Conservation (phyloP, 2,329 filamentous ascomycete species). For the Trichoderma asperellum region DNA sequence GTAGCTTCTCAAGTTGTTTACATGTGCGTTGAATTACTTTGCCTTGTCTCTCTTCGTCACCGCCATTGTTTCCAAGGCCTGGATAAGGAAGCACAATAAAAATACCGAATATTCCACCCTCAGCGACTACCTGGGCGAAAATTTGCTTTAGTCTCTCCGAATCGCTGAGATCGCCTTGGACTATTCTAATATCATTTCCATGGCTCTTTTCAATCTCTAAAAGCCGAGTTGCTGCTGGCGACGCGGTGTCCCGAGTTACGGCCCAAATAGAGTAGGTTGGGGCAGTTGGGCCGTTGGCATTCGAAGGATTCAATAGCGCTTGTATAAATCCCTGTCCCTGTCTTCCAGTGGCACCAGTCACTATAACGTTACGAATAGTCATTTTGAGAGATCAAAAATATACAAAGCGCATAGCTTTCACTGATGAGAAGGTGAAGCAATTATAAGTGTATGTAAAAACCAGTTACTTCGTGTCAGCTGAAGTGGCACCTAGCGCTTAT, state of each 20-base stretch:
- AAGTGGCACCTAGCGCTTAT: neutral
- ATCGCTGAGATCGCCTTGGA: conserved; percentile 18
- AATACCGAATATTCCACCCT: conserved; percentile 16
- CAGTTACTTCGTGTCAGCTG: neutral
- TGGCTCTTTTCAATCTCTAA: neutral
- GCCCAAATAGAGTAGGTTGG: neutral
- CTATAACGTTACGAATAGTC: conserved; percentile 13
- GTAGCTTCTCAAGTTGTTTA: neutral
- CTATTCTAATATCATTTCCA: neutral
- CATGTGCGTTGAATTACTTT: neutral
- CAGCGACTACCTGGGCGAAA: conserved; percentile 4
- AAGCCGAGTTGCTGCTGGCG: neutral
- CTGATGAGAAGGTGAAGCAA: no score
- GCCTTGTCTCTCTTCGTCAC: conserved; percentile 21
- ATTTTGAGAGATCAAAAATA: neutral
- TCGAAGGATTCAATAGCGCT: conserved; percentile 1
- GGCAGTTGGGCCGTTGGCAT: neutral
- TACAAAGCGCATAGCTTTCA: neutral
- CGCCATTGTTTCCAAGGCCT: conserved; percentile 23
- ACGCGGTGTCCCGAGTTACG: neutral
- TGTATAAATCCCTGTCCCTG: conserved; percentile 24
- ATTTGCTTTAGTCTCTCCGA: neutral
- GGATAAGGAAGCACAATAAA: conserved; percentile 22
- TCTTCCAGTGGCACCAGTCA: conserved; percentile 23
- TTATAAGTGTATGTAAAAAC: neutral